phyloP scores from a whole-genome alignment of 768 basidiomycete species.

The Amanita thiersii region DNA sequence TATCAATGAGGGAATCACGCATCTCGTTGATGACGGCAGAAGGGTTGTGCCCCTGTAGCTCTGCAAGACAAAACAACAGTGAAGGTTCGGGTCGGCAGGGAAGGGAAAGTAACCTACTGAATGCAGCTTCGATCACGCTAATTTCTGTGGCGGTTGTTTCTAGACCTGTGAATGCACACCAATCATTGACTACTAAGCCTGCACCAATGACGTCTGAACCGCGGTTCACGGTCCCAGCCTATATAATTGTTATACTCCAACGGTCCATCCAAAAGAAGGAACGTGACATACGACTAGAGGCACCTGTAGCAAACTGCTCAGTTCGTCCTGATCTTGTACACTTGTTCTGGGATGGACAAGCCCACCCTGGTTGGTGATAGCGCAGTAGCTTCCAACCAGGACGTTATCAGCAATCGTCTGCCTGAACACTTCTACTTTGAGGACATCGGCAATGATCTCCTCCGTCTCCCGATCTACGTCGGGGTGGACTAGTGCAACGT shows the following conservation, averaged over 20 bases:
- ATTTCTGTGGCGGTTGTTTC: constrained; percentile 99
- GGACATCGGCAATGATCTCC: constrained; percentile 98
- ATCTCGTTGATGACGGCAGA: constrained; percentile 85
- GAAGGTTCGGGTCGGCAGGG: not conserved
- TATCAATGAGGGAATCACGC: constrained; percentile 86
- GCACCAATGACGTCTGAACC: constrained; percentile 98
- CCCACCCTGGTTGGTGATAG: constrained; percentile 93
- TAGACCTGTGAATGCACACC: constrained; percentile 98
- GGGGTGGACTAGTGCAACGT: constrained; percentile 97
- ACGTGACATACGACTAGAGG: constrained; percentile 76
- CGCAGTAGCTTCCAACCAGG: constrained; percentile 93
- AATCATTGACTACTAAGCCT: constrained; percentile 96
- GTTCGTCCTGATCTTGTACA: constrained; percentile 94
- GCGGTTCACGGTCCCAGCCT: constrained; percentile 98
- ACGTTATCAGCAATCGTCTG: constrained; percentile 97
- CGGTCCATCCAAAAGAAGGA: not conserved
- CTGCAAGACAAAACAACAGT: constrained; percentile 32
- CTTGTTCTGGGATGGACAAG: constrained; percentile 97
- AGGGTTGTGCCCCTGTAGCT: constrained; percentile 79
- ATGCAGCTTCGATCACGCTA: constrained; percentile 94
- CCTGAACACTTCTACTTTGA: constrained; percentile 98
- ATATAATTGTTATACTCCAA: constrained; percentile 5
- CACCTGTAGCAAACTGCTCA: constrained; percentile 88
- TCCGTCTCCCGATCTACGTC: constrained; percentile 98
- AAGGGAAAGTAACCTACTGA: constrained; percentile 56